Base-by-base conservation (phyloP, 2,329 filamentous ascomycete species). In the Trichophyton mentagrophytes region DNA sequence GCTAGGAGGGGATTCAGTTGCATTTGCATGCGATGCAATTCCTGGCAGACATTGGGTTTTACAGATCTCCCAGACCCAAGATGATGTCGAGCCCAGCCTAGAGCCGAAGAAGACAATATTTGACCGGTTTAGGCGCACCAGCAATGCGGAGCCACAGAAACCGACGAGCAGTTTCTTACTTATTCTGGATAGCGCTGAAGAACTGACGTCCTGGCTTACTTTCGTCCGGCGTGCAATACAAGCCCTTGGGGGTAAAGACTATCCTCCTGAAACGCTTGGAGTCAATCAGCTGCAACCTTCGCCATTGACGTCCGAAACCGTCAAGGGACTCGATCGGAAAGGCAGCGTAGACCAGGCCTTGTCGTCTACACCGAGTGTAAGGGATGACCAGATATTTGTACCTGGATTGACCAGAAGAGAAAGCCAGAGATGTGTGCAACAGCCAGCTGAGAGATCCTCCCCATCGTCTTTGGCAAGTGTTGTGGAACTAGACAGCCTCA, bases 1-100 rank as follows among this genome's bases (percentile, higher is more conserved):
- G 46, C 65, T 79, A 57, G 74, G 75, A 2, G 71, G 73, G 17
- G 70, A 74, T 3, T 78, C 77, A 8, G 76, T 76, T 13, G 77
- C 77, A 9, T 78, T 78, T 66, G 77, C 75, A 1, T 77, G 76
- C 63, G 77, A 79, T 67, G 76, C 74, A 6, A 76, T 79, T 61
- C 76, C 76, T 0, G 77, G 77, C 2, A 77, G 73, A 62, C 77
- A 76, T 61, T 79, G 74, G 72, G 77, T 79, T 3, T 65, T 79
- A 46, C 77, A 78, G 61, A 69, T 79, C 11, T 77, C 75, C 11
- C 72, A 76, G 40, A 70, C 69, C 2, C 65, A 70, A 3, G 65
- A 67, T 38, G 57, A 47, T 17, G 70, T 72, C 53, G 69, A 65
- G 22, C 57, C 55, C 3, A 59, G 51, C 25, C 62, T 67, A 3